Percentiles rank a stretch among this genome's conserved stretches.
Evolutionary conservation across 495 filamentous ascomycete species (phyloP).

Genomic region (Letharia columbiana): DNA sequence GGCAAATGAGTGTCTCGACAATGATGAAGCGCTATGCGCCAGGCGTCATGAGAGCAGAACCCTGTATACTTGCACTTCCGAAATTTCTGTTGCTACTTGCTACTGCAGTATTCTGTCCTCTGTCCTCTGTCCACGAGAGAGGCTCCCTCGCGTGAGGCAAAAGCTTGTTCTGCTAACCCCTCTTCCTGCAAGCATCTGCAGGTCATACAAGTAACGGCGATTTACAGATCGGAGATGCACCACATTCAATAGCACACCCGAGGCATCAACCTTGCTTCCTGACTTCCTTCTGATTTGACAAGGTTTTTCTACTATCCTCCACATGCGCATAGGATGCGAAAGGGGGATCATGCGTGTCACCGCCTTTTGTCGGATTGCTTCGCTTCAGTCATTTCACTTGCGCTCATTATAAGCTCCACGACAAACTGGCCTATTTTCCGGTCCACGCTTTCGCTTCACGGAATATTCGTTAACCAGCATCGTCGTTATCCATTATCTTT

Average conservation of each 20-base stretch:
- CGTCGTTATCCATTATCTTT: neutral
- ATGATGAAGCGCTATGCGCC: slow-evolving; percentile 20
- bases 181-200: slow-evolving; percentile 8
- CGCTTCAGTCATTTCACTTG: slow-evolving; percentile 11
- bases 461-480: neutral
- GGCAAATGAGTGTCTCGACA: neutral
- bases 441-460: slow-evolving; percentile 10
- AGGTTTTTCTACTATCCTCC: slow-evolving; percentile 8
- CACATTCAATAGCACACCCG: neutral
- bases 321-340: neutral
- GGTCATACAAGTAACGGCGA: neutral
- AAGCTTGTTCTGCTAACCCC: slow-evolving; percentile 3
- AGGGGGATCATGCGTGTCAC: slow-evolving; percentile 3
- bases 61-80: slow-evolving; percentile 1
- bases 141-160: slow-evolving; percentile 2
- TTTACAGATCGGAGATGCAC: slow-evolving; percentile 13
- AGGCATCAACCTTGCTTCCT: neutral
- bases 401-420: slow-evolving; percentile 7
- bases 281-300: slow-evolving; percentile 4
- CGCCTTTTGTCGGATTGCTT: slow-evolving; percentile 6
- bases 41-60: slow-evolving; percentile 15
- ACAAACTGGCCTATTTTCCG: neutral
- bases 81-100: neutral
- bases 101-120: neutral
- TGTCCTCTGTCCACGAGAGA: neutral